These are phyloP conservation scores for Tetrapisispora arboricola DNA, from an alignment of 805 yeast genomes.

Conservation along the genomic window DNA sequence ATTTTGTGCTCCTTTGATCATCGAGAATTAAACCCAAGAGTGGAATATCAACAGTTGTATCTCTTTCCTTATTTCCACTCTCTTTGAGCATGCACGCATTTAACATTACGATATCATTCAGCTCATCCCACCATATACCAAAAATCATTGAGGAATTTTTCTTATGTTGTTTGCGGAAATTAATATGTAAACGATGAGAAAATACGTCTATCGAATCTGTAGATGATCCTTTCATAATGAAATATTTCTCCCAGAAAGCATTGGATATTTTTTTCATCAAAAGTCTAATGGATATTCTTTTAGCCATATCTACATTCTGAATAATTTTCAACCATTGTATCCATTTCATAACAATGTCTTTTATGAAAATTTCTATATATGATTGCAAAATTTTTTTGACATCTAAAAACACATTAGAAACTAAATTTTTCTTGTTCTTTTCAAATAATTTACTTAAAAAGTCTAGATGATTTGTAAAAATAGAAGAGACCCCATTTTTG, in stretches of 20 bases:
- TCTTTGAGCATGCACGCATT: constrained; percentile 8
- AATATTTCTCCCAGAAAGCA: constrained; percentile 8
- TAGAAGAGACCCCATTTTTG: neutral
- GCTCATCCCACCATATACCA: constrained; percentile 18
- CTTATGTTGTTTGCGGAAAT: neutral
- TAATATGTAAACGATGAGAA: neutral
- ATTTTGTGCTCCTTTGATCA: constrained; percentile 5
- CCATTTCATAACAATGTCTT: constrained; percentile 12
- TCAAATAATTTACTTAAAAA: constrained; percentile 8
- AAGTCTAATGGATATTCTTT: constrained; percentile 5
- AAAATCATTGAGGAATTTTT: constrained; percentile 2
- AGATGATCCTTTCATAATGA: constrained; percentile 8
- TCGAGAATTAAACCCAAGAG: constrained; percentile 7
- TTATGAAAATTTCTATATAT: constrained; percentile 10
- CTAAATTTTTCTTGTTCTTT: constrained; percentile 4
- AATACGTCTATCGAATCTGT: constrained; percentile 6
- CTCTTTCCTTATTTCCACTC: neutral
- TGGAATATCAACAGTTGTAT: constrained; percentile 3
- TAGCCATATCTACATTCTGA: constrained; percentile 6
- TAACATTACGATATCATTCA: constrained; percentile 15
- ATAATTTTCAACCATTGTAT: constrained; percentile 12
- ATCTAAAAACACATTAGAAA: constrained; percentile 8
- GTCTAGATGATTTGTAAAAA: constrained; percentile 2
- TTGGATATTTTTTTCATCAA: constrained; percentile 4
- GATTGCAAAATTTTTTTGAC: constrained; percentile 12